phyloP scores from a whole-genome alignment of 1,284 basidiomycete species.

The Prillingera fragicola region DNA sequence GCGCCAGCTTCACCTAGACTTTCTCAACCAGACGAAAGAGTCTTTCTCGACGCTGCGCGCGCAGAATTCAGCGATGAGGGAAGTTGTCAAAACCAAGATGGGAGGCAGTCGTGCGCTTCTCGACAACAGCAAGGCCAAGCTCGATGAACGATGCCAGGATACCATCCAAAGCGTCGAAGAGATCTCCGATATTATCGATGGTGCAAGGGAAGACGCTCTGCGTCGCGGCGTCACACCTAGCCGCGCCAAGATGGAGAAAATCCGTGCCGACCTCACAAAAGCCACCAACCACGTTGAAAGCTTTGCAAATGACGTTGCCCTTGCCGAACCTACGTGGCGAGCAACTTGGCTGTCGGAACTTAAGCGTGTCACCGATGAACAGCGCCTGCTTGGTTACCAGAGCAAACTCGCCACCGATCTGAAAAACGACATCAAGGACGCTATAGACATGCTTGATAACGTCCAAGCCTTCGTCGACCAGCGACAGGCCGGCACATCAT shows the following conservation, averaged over 20 bases:
- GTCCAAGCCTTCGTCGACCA: constrained; percentile 82
- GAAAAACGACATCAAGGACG: constrained; percentile 84
- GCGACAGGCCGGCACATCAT: constrained; percentile 46
- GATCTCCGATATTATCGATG: constrained; percentile 86
- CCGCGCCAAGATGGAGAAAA: constrained; percentile 62
- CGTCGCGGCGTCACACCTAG: constrained; percentile 84
- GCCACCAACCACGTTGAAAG: constrained; percentile 67
- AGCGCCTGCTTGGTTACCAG: constrained; percentile 86
- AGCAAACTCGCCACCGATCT: constrained; percentile 84
- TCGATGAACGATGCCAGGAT: constrained; percentile 82
- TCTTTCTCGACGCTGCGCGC: constrained; percentile 68
- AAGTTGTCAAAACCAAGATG: constrained; percentile 74
- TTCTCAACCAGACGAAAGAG: constrained; percentile 82
- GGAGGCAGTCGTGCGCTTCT: constrained; percentile 84
- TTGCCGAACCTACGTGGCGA: constrained; percentile 94
- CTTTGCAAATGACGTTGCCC: constrained; percentile 77
- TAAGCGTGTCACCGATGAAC: constrained; percentile 94
- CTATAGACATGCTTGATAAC: constrained; percentile 74
- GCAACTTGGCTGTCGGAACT: constrained; percentile 97
- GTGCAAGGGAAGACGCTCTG: constrained; percentile 83
- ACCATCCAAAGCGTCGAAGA: constrained; percentile 89
- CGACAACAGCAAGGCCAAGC: constrained; percentile 81
- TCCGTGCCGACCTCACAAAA: constrained; percentile 68
- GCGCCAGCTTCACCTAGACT: constrained; percentile 89
- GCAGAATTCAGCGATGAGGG: constrained; percentile 79